Evolutionary conservation across 176 grass and related monocot species (phyloP).

Genomic region (Areca catechu): DNA sequence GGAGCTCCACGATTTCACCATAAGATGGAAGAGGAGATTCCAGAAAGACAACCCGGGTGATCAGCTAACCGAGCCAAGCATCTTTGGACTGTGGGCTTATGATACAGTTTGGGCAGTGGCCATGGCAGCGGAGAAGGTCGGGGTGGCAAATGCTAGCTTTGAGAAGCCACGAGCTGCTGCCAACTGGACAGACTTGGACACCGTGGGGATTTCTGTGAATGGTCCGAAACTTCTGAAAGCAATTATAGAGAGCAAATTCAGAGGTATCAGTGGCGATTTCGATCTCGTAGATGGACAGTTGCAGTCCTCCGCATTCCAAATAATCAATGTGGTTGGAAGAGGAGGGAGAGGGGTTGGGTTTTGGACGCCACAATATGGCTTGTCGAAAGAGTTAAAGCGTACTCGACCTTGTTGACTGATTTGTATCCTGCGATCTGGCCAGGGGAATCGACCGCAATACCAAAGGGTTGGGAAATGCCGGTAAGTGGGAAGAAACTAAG

Average conservation of each 20-base stretch:
- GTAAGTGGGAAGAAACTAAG: slow-evolving; percentile 21
- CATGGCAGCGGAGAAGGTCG: slow-evolving; percentile 34
- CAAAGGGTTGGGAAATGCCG: slow-evolving; percentile 42
- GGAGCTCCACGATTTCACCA: slow-evolving; percentile 18
- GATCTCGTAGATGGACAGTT: slow-evolving; percentile 25
- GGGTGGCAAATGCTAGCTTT: not conserved
- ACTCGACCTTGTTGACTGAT: slow-evolving; percentile 7
- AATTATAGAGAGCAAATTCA: slow-evolving; percentile 27
- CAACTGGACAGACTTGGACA: slow-evolving; percentile 5
- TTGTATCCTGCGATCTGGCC: slow-evolving; percentile 38
- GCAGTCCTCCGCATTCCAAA: slow-evolving; percentile 24
- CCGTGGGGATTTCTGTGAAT: slow-evolving; percentile 18
- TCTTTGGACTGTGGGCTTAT: slow-evolving; percentile 40
- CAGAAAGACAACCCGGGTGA: slow-evolving; percentile 12
- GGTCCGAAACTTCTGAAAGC: slow-evolving; percentile 25
- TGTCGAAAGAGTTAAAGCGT: slow-evolving; percentile 2
- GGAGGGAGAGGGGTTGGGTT: slow-evolving; percentile 23
- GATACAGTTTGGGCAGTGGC: slow-evolving; percentile 52
- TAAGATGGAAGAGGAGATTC: slow-evolving; percentile 37
- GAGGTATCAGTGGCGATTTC: slow-evolving; percentile 36
- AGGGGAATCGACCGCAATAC: slow-evolving; percentile 17
- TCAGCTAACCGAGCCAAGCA: slow-evolving; percentile 4
- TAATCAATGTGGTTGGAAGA: slow-evolving; percentile 48
- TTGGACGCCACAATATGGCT: slow-evolving; percentile 34
- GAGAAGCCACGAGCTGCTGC: not conserved